Base-by-base conservation (phyloP, 805 yeast species). In the Lachancea nothofagi region DNA sequence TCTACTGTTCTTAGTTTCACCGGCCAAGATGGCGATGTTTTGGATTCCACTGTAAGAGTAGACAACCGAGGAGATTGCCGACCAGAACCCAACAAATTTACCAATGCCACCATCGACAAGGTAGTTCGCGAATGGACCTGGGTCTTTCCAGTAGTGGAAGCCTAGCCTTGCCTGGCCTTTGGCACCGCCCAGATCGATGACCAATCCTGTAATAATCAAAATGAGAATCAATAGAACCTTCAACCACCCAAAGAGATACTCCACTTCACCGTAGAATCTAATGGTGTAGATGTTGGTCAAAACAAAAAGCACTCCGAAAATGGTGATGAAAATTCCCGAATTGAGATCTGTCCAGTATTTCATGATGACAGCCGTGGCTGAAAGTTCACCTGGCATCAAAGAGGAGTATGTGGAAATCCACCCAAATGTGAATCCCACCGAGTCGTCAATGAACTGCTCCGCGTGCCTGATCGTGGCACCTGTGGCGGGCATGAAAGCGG, bases 21-120 rank as follows among this genome's bases (percentile, higher is more conserved):
- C 80, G 38, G 82, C 80, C 35, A 81, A 78, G 43, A 80, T 66
- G 45, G 80, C 84, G 54, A 72, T 70, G 45, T 79, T 64, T 59
- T 80, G 86, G 22, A 80, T 75, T 54, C 86, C 84, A 44, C 80
- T 78, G 48, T 77, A 77, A 0, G 83, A 73, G 64, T 79, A 70
- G 48, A 76, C 72, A 42, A 80, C 78, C 26, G 81, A 75, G 25
- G 77, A 77, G 45, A 79, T 72, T 21, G 77, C 78, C 12, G 77
- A 71, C 63, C 83, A 78, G 42, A 78, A 71, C 61, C 81, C 82
- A 54, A 79, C 79, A 62, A 78, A 78, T 14, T 51, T 52, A 8
- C 51, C 54, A 21, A 31, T 23, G 29, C 15, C 9, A 21, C 28
- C 22, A 25, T 55, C 52, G 44, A 54, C 47, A 5, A 29, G 17